Percentiles rank a stretch among this genome's conserved stretches.
phyloP scores from a whole-genome alignment of 345 rosid genomes.

The Populus simonii region DNA sequence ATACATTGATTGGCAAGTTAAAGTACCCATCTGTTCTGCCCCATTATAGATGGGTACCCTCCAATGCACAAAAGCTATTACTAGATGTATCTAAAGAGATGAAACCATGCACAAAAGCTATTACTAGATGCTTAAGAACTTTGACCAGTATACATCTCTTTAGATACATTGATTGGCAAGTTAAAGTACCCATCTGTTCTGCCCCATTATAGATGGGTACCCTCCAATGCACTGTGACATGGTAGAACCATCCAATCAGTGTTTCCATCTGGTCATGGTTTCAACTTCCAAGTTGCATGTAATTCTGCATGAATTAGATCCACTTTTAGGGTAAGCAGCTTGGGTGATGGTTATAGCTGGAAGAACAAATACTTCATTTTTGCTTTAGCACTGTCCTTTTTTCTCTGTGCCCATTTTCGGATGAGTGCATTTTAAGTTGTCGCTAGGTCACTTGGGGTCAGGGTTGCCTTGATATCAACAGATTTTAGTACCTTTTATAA shows the following conservation, averaged over 20 bases:
- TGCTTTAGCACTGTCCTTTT: background rate
- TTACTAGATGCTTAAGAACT: background rate
- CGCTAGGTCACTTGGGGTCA: background rate
- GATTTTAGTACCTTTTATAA: background rate
- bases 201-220: background rate
- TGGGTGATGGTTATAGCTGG: no score
- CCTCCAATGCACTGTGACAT: no score
- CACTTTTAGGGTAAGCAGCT: no score
- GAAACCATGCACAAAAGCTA: background rate
- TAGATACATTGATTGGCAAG: background rate
- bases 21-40: background rate
- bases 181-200: background rate
- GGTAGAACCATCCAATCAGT: no score
- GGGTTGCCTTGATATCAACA: background rate
- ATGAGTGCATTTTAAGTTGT: background rate
- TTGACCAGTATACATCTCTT: background rate
- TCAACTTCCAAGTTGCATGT: no score
- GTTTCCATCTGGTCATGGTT: no score
- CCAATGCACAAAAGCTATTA: no score
- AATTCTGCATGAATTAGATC: no score
- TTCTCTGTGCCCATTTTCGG: background rate
- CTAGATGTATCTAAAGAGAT: no score
- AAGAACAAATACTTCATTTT: no score
- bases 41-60: no score
- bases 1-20: background rate